Conservation (phyloP, 2,329 filamentous ascomycete genomes). For the Venturia asperata region DNA sequence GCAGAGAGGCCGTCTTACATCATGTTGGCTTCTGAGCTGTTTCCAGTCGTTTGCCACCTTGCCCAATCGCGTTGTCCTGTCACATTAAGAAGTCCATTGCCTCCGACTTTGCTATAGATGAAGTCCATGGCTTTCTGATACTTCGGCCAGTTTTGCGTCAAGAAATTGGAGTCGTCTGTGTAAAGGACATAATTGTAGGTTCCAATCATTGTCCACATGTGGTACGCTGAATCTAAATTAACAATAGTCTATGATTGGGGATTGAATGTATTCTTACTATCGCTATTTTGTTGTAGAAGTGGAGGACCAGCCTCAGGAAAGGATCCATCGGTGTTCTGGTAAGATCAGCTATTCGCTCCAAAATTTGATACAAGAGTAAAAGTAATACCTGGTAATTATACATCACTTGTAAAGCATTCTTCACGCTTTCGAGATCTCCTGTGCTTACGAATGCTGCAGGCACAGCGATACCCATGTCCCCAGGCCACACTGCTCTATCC, state of each 20-base stretch:
- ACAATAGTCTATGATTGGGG: not conserved
- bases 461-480: constrained; percentile 46
- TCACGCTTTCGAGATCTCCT: constrained; percentile 41
- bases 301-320: constrained; percentile 37
- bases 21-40: constrained; percentile 47
- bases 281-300: constrained; percentile 30
- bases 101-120: constrained; percentile 40
- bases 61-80: constrained; percentile 47
- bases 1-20: constrained; percentile 26
- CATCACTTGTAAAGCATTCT: constrained; percentile 42
- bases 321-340: constrained; percentile 28
- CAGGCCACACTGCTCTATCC: constrained; percentile 40
- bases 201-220: constrained; percentile 50
- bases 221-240: constrained; percentile 25
- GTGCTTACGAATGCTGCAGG: constrained; percentile 38
- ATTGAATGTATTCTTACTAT: constrained; percentile 25
- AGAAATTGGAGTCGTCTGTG: constrained; percentile 45
- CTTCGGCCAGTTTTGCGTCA: constrained; percentile 41
- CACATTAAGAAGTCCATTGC: constrained; percentile 43
- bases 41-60: constrained; percentile 30
- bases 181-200: constrained; percentile 53
- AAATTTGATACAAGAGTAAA: not conserved
- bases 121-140: constrained; percentile 44
- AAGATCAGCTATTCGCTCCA: constrained; percentile 19
- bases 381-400: constrained; percentile 35